Percentiles rank a stretch among this genome's conserved stretches.
phyloP scores from a whole-genome alignment of 768 basidiomycete genomes.

The Sporobolomyces phaffii region DNA sequence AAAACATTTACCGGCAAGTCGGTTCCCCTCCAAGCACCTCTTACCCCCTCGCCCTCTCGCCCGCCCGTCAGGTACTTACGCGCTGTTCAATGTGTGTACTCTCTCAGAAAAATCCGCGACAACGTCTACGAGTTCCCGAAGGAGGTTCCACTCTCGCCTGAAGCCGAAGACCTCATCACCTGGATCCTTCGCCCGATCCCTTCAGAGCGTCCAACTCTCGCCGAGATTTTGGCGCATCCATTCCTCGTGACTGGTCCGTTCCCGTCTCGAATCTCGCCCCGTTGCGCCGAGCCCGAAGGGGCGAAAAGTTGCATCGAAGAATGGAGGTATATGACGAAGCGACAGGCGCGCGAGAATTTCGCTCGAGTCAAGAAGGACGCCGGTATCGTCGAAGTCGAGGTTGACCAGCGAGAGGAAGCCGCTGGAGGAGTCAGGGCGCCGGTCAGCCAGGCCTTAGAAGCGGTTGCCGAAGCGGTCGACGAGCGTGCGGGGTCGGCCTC shows the following conservation, averaged over 20 bases:
- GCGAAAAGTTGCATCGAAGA: slow-evolving; percentile 17
- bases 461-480: slow-evolving; percentile 51
- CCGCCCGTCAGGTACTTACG: too few relatives aligned
- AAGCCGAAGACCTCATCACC: slow-evolving; percentile 69
- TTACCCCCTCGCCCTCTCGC: not conserved
- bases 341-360: slow-evolving; percentile 31
- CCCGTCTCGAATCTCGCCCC: slow-evolving; percentile 70
- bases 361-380: slow-evolving; percentile 5
- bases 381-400: slow-evolving; percentile 24
- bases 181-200: slow-evolving; percentile 56
- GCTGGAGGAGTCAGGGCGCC: slow-evolving; percentile 15
- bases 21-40: slow-evolving; percentile 40
- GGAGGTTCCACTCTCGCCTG: slow-evolving; percentile 63
- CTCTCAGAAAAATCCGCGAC: slow-evolving; percentile 84
- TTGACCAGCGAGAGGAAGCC: not conserved
- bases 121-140: slow-evolving; percentile 88
- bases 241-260: slow-evolving; percentile 77
- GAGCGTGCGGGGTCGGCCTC: not conserved
- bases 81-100: too few relatives aligned
- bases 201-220: slow-evolving; percentile 69
- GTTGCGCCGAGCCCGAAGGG: slow-evolving; percentile 58
- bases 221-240: slow-evolving; percentile 72
- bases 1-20: slow-evolving; percentile 68
- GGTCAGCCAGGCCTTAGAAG: slow-evolving; percentile 50
- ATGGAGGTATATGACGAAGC: slow-evolving; percentile 25